Evolutionary conservation across 306 rosid genomes (phyloP).

Genomic region (Begonia masoniana): DNA sequence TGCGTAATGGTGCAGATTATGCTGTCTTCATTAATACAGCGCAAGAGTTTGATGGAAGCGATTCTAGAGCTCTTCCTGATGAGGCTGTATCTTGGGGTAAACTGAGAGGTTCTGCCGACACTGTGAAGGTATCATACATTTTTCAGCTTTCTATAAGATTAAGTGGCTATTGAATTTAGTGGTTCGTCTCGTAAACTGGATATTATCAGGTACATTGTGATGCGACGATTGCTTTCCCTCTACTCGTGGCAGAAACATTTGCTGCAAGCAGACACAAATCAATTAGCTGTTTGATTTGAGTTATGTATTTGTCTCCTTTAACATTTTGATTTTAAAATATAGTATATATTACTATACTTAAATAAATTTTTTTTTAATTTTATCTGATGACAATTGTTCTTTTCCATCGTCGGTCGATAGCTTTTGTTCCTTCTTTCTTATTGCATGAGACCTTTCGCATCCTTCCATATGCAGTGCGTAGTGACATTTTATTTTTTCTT

Average conservation of each 20-base stretch:
- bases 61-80: conserved; percentile 88
- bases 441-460: too few species aligned
- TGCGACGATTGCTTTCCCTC: conserved; percentile 13
- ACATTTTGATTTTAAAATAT: too few species aligned
- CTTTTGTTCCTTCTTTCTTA: too few species aligned
- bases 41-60: conserved; percentile 92
- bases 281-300: neutral
- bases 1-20: conserved; percentile 93
- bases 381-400: too few species aligned
- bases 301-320: neutral
- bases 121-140: conserved; percentile 51
- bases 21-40: conserved; percentile 88
- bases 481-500: too few species aligned
- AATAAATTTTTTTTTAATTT: too few species aligned
- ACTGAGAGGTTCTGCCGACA: conserved; percentile 71
- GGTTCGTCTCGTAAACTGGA: neutral
- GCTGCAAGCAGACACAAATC: conserved; percentile 9
- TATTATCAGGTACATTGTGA: conserved; percentile 18
- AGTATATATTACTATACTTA: too few species aligned
- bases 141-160: neutral
- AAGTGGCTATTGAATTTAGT: too few species aligned
- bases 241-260: conserved; percentile 18
- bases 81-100: conserved; percentile 98
- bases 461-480: too few species aligned
- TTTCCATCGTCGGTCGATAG: too few species aligned